These are phyloP conservation scores for Plectosphaerella plurivora DNA, from an alignment of 2,329 filamentous ascomycete genomes.

Conservation along the genomic window DNA sequence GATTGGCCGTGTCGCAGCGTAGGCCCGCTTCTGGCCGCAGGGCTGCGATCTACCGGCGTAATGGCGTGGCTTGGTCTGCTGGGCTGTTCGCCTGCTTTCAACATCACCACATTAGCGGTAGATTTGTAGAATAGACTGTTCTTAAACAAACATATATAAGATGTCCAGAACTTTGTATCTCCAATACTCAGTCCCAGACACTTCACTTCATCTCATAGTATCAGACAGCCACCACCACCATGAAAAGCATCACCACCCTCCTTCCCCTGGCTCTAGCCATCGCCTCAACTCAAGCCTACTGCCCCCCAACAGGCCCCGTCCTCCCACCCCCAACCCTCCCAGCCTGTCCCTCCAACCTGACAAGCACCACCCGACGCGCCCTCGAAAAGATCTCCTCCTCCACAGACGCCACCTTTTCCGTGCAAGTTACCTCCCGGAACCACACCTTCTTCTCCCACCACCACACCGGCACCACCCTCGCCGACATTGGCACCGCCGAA, in stretches of 20 bases:
- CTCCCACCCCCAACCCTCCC: not conserved
- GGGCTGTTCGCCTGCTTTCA: too few relatives aligned
- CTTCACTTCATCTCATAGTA: not conserved
- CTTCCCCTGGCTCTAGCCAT: not conserved
- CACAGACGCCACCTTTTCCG: constrained; percentile 31
- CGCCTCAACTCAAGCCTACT: not conserved
- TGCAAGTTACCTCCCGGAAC: constrained; percentile 36
- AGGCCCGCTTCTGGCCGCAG: not conserved
- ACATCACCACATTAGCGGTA: not conserved
- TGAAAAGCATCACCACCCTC: not conserved
- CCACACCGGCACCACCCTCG: constrained; percentile 28
- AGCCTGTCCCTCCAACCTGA: not conserved
- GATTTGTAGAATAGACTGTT: not conserved
- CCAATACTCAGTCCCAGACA: too few relatives aligned
- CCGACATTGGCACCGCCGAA: constrained; percentile 8
- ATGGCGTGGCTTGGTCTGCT: not conserved
- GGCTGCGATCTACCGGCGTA: not conserved
- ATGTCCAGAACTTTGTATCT: not conserved
- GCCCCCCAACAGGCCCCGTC: constrained; percentile 1
- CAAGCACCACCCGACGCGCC: not conserved
- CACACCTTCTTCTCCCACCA: constrained; percentile 31
- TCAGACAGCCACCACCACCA: not conserved
- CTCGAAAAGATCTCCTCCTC: constrained; percentile 10
- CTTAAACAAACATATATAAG: not conserved
- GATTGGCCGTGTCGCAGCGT: not conserved